These are phyloP conservation scores for Anthoceros angustus DNA, from an alignment of 225 moss, liverwort and hornwort species.

Conservation along the genomic window DNA sequence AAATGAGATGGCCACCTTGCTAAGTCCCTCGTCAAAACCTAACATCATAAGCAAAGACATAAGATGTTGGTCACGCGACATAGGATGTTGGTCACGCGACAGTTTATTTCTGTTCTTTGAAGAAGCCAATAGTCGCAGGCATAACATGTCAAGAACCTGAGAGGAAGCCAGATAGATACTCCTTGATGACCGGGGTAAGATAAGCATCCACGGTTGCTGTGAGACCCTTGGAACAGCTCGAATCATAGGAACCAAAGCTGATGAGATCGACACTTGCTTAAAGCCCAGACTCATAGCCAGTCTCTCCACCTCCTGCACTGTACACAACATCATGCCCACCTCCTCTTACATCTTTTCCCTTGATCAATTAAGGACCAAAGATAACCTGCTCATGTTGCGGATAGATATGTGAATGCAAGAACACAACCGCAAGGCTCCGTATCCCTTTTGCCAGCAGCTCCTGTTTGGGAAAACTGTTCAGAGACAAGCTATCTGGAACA, in stretches of 20 bases:
- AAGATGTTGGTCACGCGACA: too few species aligned
- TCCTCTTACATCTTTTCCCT: neutral
- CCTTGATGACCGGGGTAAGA: constrained; percentile 74
- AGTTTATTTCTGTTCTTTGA: too few species aligned
- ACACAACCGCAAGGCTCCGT: constrained; percentile 66
- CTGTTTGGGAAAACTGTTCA: neutral
- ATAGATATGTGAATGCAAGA: constrained; percentile 75
- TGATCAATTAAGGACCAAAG: neutral
- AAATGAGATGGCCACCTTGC: constrained; percentile 77
- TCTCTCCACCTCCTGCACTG: constrained; percentile 36
- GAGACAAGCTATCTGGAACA: constrained; percentile 25
- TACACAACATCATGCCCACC: neutral
- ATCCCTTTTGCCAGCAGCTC: constrained; percentile 43
- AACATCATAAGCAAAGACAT: neutral
- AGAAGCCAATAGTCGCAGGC: too few species aligned
- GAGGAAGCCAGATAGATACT: constrained; percentile 77
- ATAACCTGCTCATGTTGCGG: constrained; percentile 78
- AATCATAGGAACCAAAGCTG: constrained; percentile 86
- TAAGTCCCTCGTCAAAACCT: constrained; percentile 77
- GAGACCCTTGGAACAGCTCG: constrained; percentile 93
- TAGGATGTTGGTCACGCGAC: too few species aligned
- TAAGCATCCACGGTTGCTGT: constrained; percentile 96
- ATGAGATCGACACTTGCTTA: constrained; percentile 88
- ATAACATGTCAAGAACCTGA: constrained; percentile 23
- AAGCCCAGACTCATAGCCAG: constrained; percentile 65